phyloP scores from a whole-genome alignment of 768 basidiomycete genomes.

The Mycena metata region DNA sequence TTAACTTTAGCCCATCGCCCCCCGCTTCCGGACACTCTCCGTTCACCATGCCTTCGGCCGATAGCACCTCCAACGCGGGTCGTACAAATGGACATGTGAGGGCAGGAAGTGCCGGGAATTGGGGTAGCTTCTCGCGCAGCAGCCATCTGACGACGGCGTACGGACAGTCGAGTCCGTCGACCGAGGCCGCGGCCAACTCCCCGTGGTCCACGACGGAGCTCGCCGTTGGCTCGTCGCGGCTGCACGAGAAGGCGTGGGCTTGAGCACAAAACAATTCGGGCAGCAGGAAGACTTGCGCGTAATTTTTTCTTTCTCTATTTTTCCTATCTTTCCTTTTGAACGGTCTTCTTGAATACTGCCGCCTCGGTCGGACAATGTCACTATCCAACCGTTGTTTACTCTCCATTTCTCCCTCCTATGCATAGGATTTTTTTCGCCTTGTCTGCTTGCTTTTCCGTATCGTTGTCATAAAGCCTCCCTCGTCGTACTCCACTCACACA shows the following conservation, averaged over 20 bases:
- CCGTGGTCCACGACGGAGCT: constrained; percentile 73
- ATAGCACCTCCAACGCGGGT: constrained; percentile 51
- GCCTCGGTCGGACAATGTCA: constrained; percentile 60
- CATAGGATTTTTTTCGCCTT: constrained; percentile 39
- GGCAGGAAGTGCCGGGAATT: constrained; percentile 86
- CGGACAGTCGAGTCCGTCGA: constrained; percentile 69
- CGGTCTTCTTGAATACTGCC: constrained; percentile 50
- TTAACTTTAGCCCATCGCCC: constrained; percentile 71
- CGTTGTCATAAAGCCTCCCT: constrained; percentile 21
- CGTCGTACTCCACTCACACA: constrained; percentile 36
- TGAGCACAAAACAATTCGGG: constrained; percentile 47
- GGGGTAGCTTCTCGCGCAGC: constrained; percentile 73
- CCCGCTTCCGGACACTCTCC: constrained; percentile 62
- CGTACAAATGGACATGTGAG: constrained; percentile 79
- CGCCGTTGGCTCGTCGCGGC: constrained; percentile 62
- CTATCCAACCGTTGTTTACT: constrained; percentile 38
- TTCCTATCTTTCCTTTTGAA: constrained; percentile 44
- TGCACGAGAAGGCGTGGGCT: constrained; percentile 74
- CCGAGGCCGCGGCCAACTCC: constrained; percentile 67
- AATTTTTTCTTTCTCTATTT: constrained; percentile 32
- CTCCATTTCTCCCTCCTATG: constrained; percentile 36
- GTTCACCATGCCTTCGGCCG: constrained; percentile 59
- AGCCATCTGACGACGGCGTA: constrained; percentile 66
- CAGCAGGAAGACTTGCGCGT: constrained; percentile 35
- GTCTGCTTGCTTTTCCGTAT: constrained; percentile 36